These are phyloP conservation scores for Clonostachys byssicola DNA, from an alignment of 2,329 filamentous ascomycete species.

Conservation along the genomic window DNA sequence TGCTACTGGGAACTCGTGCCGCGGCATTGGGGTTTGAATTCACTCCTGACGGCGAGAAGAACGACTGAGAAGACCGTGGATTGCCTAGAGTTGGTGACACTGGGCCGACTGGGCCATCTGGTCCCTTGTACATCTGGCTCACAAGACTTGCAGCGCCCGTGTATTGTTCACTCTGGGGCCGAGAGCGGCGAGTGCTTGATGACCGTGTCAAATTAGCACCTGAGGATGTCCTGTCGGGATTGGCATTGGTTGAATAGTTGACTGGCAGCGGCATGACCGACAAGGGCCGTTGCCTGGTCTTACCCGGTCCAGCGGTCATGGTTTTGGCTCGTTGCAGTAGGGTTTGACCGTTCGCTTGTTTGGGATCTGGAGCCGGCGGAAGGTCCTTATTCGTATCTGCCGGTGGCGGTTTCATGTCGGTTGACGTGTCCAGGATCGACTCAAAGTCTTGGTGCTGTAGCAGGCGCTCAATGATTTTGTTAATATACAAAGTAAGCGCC, in stretches of 20 bases:
- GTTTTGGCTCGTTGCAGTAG: constrained; percentile 60
- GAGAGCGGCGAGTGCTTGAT: constrained; percentile 46
- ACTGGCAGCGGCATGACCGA: constrained; percentile 44
- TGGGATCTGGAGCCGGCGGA: constrained; percentile 56
- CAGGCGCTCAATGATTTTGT: constrained; percentile 96
- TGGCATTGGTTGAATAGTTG: too few relatives aligned
- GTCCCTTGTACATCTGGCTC: constrained; percentile 84
- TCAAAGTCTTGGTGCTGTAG: constrained; percentile 95
- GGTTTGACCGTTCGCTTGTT: constrained; percentile 32
- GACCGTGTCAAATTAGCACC: constrained; percentile 51
- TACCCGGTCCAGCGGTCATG: constrained; percentile 44
- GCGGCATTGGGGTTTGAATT: constrained; percentile 45
- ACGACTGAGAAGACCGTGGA: constrained; percentile 57
- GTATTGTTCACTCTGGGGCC: constrained; percentile 62
- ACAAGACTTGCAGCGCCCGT: constrained; percentile 67
- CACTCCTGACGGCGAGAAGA: constrained; percentile 50
- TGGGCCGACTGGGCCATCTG: constrained; percentile 53
- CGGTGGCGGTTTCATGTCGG: constrained; percentile 35
- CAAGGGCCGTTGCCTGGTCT: constrained; percentile 49
- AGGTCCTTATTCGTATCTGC: constrained; percentile 76
- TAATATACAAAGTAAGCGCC: constrained; percentile 94
- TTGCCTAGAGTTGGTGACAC: constrained; percentile 55
- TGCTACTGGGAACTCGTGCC: constrained; percentile 46
- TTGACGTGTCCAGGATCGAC: constrained; percentile 81
- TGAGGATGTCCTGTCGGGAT: constrained; percentile 47